Base-by-base conservation (phyloP, 106 monocot species). In the Triglochin maritima region DNA sequence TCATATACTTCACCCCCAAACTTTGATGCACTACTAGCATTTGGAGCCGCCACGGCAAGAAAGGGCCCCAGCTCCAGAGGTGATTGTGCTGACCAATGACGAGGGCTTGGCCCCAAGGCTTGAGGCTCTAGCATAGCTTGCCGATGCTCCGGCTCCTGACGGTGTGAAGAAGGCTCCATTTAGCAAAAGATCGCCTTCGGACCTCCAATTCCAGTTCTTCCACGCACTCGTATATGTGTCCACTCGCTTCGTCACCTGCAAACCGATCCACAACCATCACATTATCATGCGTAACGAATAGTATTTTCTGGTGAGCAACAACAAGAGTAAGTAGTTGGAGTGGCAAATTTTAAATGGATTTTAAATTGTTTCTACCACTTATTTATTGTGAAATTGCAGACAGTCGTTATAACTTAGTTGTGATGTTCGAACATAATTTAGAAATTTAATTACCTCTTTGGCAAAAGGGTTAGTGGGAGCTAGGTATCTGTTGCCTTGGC, bases 81-180 rank as follows among this genome's bases (percentile, higher is more conserved):
- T 85, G 70, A 85, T 81, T 56, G 79, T 49, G 4, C 66, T 72
- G 5, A 85, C 75, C 82, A 82, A 76, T 56, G 85, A 79, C 6
- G 85, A 79, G 3, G 85, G 71, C 82, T 85, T 85, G 72, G 85
- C 85, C 3, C 82, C 85, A 17, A 85, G 81, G 70, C 85, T 85
- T 12, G 85, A 85, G 6, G 85, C 85, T 47, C 79, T 78, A 2
- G 85, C 76, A 54, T 85, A 85, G 70, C 85, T 82, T 5, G 79
- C 79, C 3, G 81, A 78, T 42, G 78, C 79, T 7, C 82, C 82
- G 0, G 76, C 76, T 9, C 85, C 85, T 0, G 85, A 85, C 6
- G 85, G 82, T 7, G 73, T 76, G 72, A 85, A 85, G 72, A 68
- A 85, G 45, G 85, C 85, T 6, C 82, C 82, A 46, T 73, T 73